Evolutionary conservation across 2,329 filamentous ascomycete species (phyloP).

Genomic region (Laburnicola sp.): DNA sequence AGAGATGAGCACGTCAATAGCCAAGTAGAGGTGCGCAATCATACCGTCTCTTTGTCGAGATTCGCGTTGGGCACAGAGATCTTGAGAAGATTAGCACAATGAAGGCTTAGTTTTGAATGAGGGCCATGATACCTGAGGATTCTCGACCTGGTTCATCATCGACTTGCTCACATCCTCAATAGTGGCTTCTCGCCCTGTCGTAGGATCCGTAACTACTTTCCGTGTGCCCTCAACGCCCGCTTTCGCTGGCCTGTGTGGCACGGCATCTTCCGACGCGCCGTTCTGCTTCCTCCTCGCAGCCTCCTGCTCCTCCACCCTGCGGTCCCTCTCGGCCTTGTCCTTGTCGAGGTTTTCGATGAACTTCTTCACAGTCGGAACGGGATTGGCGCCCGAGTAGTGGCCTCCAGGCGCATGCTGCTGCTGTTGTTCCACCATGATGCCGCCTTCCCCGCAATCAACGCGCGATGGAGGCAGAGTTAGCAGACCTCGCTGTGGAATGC

Average conservation of each 20-base stretch:
- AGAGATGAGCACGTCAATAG: slow-evolving; percentile 15
- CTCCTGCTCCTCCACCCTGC: slow-evolving; percentile 64
- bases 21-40: slow-evolving; percentile 16
- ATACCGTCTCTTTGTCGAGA: slow-evolving; percentile 69
- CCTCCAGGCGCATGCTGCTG: slow-evolving; percentile 58
- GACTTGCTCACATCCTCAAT: slow-evolving; percentile 80
- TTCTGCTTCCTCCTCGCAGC: slow-evolving; percentile 53
- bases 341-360: slow-evolving; percentile 78
- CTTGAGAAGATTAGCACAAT: slow-evolving; percentile 43
- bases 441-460: slow-evolving; percentile 8
- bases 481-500: background rate
- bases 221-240: slow-evolving; percentile 52
- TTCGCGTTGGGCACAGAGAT: slow-evolving; percentile 90
- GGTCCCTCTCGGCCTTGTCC: slow-evolving; percentile 77
- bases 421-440: slow-evolving; percentile 50
- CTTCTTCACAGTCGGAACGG: slow-evolving; percentile 83
- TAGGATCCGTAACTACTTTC: slow-evolving; percentile 77
- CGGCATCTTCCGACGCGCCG: slow-evolving; percentile 36
- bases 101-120: background rate
- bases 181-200: slow-evolving; percentile 80
- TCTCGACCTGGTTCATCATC: slow-evolving; percentile 69
- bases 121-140: slow-evolving; percentile 66
- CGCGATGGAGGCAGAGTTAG: slow-evolving; percentile 2
- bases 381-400: slow-evolving; percentile 81
- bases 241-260: slow-evolving; percentile 53